Base-by-base conservation (phyloP, 208 protist genomes). In the Leishmania turanica region DNA sequence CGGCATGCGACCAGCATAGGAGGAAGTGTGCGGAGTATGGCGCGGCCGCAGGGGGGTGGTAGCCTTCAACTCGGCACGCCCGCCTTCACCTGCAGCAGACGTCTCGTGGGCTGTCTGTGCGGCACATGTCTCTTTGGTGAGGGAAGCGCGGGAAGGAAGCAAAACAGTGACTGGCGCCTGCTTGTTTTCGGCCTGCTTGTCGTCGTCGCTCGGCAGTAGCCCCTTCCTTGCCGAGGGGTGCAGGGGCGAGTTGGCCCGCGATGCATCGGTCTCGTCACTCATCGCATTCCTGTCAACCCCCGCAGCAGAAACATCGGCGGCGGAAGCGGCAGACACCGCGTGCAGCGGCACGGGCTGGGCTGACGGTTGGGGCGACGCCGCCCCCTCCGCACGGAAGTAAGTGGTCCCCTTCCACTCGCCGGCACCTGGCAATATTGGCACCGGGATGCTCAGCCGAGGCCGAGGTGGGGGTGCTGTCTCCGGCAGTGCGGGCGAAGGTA, bases 381-480 rank as follows among this genome's bases (percentile, higher is more conserved):
- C 40, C 65, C 72, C n/a, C 21, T 62, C 53, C 47, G 83, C 15
- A 3, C 72, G 27, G 58, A 47, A 71, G 66, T 80, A 73, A 53
- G 75, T 80, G 54, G 81, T 31, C 53, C 81, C 85, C 17, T 73
- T 77, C 88, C 88, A 91, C 17, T 85, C 78, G 6, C 74, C 80
- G 1, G 73, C 69, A n/a, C 80, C 75, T 21, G 84, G 88, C 27
- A 85, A 34, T 21, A 91, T 82, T 5, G 88, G 88, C 40, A 87
- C 53, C 3, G 88, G 82, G 56, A 87, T 87, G 47, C 21, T n/a
- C n/a, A 79, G n/a, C 56, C 73, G 45, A n/a, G 62, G 27, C 2
- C 73, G 53, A 40, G 62, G 27, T 1, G 71, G 21, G 11, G 68
- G 56, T 21, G 51, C 45, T 19, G 78, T 1, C 2, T 34, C 34